Conservation (phyloP, 148 eudicot genomes). For the Persicaria maculosa region DNA sequence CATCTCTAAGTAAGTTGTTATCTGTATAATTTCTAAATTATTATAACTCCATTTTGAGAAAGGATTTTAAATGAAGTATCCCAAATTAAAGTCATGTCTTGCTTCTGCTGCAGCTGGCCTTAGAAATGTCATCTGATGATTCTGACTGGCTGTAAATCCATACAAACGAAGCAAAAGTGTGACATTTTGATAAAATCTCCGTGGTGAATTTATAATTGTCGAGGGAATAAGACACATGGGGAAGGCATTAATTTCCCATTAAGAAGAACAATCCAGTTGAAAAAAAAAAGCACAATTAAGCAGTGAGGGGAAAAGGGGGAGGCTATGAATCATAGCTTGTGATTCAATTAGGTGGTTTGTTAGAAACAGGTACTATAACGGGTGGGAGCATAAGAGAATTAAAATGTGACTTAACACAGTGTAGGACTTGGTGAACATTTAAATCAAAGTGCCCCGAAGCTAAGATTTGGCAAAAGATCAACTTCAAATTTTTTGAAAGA, state of each 20-base stretch:
- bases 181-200: no score
- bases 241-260: background rate
- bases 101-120: background rate
- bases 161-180: no score
- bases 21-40: background rate
- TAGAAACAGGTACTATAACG: background rate
- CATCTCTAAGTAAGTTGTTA: background rate
- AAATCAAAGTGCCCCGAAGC: no score
- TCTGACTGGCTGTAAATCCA: no score
- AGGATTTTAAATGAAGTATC: background rate
- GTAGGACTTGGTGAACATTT: background rate
- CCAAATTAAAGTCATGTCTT: background rate
- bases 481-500: no score
- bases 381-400: background rate
- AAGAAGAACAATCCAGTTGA: background rate
- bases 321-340: background rate
- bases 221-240: background rate
- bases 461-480: no score
- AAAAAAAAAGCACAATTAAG: background rate
- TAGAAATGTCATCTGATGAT: background rate
- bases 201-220: background rate
- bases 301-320: background rate
- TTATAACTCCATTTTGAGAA: background rate
- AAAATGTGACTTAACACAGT: background rate
- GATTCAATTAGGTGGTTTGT: background rate